Conservation (phyloP, 2,329 filamentous ascomycete species). For the Neocatenulostroma microsporum region DNA sequence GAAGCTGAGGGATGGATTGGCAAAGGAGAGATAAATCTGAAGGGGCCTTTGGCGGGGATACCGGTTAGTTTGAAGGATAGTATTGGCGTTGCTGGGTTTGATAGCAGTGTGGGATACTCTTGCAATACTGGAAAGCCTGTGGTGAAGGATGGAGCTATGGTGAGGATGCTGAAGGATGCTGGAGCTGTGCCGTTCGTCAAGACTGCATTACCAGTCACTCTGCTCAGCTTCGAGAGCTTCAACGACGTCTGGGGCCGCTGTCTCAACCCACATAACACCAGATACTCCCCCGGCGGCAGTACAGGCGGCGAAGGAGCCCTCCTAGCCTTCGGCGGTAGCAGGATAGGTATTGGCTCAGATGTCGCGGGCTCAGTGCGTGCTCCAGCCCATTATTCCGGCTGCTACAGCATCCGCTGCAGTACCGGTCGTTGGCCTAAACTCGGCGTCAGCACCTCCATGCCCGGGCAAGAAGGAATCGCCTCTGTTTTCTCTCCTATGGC, state of each 20-base stretch:
- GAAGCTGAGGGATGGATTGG: conserved; percentile 66
- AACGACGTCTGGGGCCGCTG: conserved; percentile 74
- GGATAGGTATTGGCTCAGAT: conserved; percentile 85
- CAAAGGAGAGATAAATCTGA: conserved; percentile 56
- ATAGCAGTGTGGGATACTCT: conserved; percentile 74
- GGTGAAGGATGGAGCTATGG: conserved; percentile 61
- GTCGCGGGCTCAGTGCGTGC: conserved; percentile 82
- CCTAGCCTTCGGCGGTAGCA: conserved; percentile 68
- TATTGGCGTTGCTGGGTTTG: conserved; percentile 73
- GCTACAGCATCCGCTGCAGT: conserved; percentile 79
- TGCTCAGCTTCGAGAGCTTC: conserved; percentile 77
- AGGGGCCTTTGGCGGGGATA: conserved; percentile 77
- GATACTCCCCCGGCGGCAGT: conserved; percentile 80
- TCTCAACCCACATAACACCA: conserved; percentile 74
- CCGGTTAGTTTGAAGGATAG: conserved; percentile 75
- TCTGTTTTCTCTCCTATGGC: conserved; percentile 92
- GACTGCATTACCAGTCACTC: conserved; percentile 79
- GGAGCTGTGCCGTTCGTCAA: conserved; percentile 87
- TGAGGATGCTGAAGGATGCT: conserved; percentile 73
- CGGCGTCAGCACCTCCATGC: conserved; percentile 79
- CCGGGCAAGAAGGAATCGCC: conserved; percentile 81
- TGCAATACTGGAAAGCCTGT: conserved; percentile 60
- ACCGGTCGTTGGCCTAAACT: conserved; percentile 85
- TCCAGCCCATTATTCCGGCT: conserved; percentile 82
- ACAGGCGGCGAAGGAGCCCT: conserved; percentile 79